These are phyloP conservation scores for Pichia manshurica DNA, from an alignment of 805 yeast genomes.

Conservation along the genomic window DNA sequence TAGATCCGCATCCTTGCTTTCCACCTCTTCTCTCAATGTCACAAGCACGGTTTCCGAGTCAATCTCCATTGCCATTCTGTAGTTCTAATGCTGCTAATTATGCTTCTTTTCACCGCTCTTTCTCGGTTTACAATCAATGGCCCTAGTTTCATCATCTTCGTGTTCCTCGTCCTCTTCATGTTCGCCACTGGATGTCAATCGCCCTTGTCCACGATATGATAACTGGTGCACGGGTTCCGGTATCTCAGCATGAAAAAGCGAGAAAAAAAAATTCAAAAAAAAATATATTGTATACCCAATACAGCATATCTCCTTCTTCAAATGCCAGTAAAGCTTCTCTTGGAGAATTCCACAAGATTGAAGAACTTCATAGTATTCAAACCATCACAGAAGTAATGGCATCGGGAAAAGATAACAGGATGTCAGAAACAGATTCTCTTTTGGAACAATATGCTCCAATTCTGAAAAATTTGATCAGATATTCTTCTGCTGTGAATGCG, in stretches of 20 bases:
- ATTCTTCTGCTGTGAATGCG: constrained; percentile 64
- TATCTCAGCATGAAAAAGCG: background rate
- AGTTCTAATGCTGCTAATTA: background rate
- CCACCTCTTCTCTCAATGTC: constrained; percentile 60
- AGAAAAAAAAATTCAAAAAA: background rate
- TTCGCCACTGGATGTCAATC: constrained; percentile 1
- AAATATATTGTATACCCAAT: background rate
- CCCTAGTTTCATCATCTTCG: too few relatives aligned
- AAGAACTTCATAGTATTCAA: too few relatives aligned
- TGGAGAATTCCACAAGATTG: too few relatives aligned
- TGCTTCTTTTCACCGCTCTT: too few relatives aligned
- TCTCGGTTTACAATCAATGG: too few relatives aligned
- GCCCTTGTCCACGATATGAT: too few relatives aligned
- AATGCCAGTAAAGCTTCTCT: too few relatives aligned
- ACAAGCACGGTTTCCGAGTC: constrained; percentile 47
- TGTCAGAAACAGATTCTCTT: constrained; percentile 3
- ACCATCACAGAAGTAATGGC: too few relatives aligned
- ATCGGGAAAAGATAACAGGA: background rate
- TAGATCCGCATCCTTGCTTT: constrained; percentile 44
- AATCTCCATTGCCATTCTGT: constrained; percentile 15
- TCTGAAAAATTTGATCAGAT: constrained; percentile 54
- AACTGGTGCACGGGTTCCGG: too few relatives aligned
- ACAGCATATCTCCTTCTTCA: background rate
- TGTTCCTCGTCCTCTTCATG: background rate
- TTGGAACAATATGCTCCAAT: constrained; percentile 36